Evolutionary conservation across 257 asterid genomes (phyloP).

Genomic region (Capsicum baccatum): DNA sequence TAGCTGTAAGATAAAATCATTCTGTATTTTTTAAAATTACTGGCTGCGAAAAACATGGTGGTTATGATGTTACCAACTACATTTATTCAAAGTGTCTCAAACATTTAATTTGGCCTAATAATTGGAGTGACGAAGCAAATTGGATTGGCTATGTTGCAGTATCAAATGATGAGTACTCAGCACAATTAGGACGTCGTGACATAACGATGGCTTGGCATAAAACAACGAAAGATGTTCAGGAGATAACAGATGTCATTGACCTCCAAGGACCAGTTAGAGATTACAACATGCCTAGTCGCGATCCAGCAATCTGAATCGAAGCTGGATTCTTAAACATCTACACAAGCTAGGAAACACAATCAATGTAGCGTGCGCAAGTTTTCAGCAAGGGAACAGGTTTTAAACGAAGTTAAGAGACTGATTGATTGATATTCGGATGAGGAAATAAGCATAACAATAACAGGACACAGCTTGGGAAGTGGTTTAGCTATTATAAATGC

Average conservation of each 20-base stretch:
- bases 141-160: slow-evolving; percentile 48
- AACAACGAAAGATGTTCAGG: slow-evolving; percentile 39
- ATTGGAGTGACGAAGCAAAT: slow-evolving; percentile 44
- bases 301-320: slow-evolving; percentile 21
- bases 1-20: slow-evolving; percentile 30
- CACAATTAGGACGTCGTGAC: slow-evolving; percentile 29
- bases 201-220: slow-evolving; percentile 41
- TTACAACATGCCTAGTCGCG: slow-evolving; percentile 28
- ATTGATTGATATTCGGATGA: slow-evolving; percentile 32
- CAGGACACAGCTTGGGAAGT: slow-evolving; percentile 43
- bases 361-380: slow-evolving; percentile 14
- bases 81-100: slow-evolving; percentile 41
- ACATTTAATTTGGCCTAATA: slow-evolving; percentile 38
- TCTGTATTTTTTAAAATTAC: slow-evolving; percentile 27
- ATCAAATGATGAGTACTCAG: slow-evolving; percentile 37
- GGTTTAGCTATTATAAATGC: slow-evolving; percentile 42
- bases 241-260: slow-evolving; percentile 41
- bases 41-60: not conserved
- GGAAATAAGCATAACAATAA: slow-evolving; percentile 39
- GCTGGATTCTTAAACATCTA: slow-evolving; percentile 33
- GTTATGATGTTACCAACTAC: slow-evolving; percentile 35
- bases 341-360: not conserved
- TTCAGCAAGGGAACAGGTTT: slow-evolving; percentile 17
- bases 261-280: slow-evolving; percentile 27
- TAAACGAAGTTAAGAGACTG: slow-evolving; percentile 37